Evolutionary conservation across 495 filamentous ascomycete genomes (phyloP).

Genomic region (Margaritispora aquatica): DNA sequence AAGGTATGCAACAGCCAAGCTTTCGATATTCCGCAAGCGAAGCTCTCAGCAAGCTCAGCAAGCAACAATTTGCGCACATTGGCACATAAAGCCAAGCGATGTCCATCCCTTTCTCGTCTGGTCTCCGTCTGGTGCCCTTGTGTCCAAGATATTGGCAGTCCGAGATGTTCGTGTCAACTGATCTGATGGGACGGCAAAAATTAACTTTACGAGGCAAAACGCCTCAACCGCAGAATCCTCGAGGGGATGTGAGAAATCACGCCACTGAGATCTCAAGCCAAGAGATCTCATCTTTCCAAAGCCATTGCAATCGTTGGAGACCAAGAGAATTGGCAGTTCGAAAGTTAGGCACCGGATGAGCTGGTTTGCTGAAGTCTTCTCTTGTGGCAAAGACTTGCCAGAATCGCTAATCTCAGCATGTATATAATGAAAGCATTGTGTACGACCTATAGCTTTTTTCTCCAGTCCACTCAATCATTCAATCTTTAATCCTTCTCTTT

Average conservation of each 20-base stretch:
- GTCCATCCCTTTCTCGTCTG: neutral
- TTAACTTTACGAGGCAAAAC: neutral
- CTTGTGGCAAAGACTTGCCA: neutral
- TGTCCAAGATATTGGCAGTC: neutral
- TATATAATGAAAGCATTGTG: neutral
- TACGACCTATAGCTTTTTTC: neutral
- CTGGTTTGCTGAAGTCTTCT: neutral
- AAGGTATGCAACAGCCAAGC: neutral
- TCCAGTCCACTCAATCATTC: constrained; percentile 3
- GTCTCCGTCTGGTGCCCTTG: neutral
- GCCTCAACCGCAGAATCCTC: neutral
- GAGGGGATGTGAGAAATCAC: neutral
- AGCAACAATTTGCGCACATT: neutral
- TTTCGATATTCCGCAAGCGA: neutral
- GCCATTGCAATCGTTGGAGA: neutral
- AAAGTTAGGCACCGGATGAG: neutral
- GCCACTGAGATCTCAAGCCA: neutral
- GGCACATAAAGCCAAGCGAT: neutral
- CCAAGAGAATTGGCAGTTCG: constrained; percentile 2
- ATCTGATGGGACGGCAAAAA: neutral
- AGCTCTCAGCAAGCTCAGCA: neutral
- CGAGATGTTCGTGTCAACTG: neutral
- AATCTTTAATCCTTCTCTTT: neutral
- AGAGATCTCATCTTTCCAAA: neutral
- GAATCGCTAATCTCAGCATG: neutral